Base-by-base conservation (phyloP, 495 filamentous ascomycete genomes). In the Penicillium coprophilum region DNA sequence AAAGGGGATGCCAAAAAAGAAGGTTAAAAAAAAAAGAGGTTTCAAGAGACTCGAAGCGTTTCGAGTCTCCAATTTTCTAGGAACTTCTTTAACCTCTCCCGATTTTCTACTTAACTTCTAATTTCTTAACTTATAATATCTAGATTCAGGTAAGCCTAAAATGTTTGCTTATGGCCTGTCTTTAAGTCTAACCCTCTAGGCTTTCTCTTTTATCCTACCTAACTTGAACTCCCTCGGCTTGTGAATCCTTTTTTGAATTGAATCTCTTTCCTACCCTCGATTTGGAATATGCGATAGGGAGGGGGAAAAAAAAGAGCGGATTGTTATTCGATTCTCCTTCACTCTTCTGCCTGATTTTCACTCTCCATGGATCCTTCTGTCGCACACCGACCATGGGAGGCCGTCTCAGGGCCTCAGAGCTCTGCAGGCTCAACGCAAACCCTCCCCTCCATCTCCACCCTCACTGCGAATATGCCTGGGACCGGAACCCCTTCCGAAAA, bases 391-490 rank as follows among this genome's bases (percentile, higher is more conserved):
- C 75, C 72, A 24, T 78, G 75, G 75, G 75, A 74, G 66, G 61
- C 69, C 11, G 60, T 65, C 36, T 69, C 72, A 28, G 71, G 70
- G 24, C 70, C 72, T 27, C 71, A 74, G 23, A 72, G 68, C 10
- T 65, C 66, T n/a, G 57, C 69, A 12, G 67, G 68, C 21, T 71
- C 71, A 11, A 62, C 70, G n/a, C 75, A 78, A 55, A 80, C 75
- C 2, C 70, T 80, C 2, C 77, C 77, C 6, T 80, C 77, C 3
- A 80, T 80, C 40, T 76, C 75, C 15, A 78, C 77, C 3, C 58
- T 80, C 6, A 80, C 77, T 6, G 75, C 73, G 24, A 74, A 62
- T 39, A 78, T 77, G 73, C 71, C 64, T 20, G 60, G 61, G 23
- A 39, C 61, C 7, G 57, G 49, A 1, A 45, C 56, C 20, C 59